Evolutionary conservation across 2,329 filamentous ascomycete genomes (phyloP), one percentile per base, ranked within the genome.

Genomic region (Coniochaeta prunicola): DNA sequence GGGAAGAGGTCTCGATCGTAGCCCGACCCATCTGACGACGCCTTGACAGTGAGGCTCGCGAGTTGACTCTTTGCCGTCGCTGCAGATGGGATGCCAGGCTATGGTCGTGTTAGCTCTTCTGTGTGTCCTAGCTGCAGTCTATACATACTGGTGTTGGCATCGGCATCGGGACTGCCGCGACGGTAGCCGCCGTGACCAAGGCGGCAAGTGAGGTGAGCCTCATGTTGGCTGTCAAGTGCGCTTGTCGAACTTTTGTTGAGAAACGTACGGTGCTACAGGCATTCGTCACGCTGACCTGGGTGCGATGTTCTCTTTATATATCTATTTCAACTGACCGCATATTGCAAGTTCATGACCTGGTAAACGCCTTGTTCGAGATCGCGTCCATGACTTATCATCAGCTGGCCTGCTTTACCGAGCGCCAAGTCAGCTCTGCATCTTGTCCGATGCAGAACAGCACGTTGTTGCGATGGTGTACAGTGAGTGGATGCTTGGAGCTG

Each of bases 1-100:
- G 85, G 86, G 74, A 92, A 92, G 57, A 86, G 73, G 65, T 83
- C 80, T 57, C 90, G 86, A 59, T 80, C 75, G 73, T 92, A 91
- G 21, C 76, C 76, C 60, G 73, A 75, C 53, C 81, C 78, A 56
- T 83, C 78, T 36, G 79, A 80, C 45, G 80, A 74, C 0, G 80
- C 72, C 4, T 77, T 76, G 19, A 89, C 85, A 0, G 80, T 84
- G 57, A 92, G 75, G 30, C 69, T 73, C 2, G 76, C 76, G 34
- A 92, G 82, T 61, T 83, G 77, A 7, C 76, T 77, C 61, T 80
- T 77, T 21, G 89, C 88, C 0, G 74, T 75, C 1, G 82, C 69
- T 0, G 77, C 75, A 5, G 79, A 78, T 19, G 89, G 89, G 60
- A 92, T 84, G 42, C 84, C 83, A 8, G 87, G 83, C 70, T 82